A percentile compares a stretch with the other conserved stretches of the same genome.
Evolutionary conservation across 139 green algal species (phyloP).

Genomic region (Chlorella sp.): DNA sequence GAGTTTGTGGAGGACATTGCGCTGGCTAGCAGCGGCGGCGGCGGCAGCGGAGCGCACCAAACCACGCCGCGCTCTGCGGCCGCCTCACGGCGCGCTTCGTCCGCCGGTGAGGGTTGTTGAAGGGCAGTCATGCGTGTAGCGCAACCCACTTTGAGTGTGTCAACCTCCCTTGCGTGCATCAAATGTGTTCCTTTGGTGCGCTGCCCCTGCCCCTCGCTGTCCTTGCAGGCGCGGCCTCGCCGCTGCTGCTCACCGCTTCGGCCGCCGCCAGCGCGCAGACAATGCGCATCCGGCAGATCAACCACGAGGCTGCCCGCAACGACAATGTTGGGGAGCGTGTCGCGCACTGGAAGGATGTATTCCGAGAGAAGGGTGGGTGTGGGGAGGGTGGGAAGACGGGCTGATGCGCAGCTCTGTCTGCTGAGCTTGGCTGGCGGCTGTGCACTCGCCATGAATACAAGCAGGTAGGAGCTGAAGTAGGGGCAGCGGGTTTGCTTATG

Average conservation of each 20-base stretch:
- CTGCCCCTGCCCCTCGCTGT: background rate
- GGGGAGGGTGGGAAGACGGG: too few relatives aligned
- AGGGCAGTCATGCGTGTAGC: too few relatives aligned
- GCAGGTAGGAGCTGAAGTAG: too few relatives aligned
- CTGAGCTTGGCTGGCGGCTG: too few relatives aligned
- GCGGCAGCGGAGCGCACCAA: background rate
- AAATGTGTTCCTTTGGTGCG: too few relatives aligned
- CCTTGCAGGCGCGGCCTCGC: background rate
- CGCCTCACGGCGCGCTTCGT: too few relatives aligned
- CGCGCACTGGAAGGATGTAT: constrained; percentile 53
- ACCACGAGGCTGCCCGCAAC: constrained; percentile 55
- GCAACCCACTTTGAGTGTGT: too few relatives aligned
- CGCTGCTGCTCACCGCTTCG: background rate
- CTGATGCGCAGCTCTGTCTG: too few relatives aligned
- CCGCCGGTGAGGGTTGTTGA: too few relatives aligned
- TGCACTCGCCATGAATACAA: too few relatives aligned
- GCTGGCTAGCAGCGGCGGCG: background rate
- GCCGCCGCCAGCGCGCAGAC: constrained; percentile 38
- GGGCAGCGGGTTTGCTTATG: too few relatives aligned
- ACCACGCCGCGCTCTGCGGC: background rate
- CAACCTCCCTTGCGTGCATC: too few relatives aligned
- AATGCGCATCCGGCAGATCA: constrained; percentile 62
- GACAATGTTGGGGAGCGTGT: constrained; percentile 50
- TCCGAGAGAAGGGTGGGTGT: constrained; percentile 47
- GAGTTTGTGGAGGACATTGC: constrained; percentile 68